phyloP scores from a whole-genome alignment of 345 rosid genomes.

The Gossypium bickii region DNA sequence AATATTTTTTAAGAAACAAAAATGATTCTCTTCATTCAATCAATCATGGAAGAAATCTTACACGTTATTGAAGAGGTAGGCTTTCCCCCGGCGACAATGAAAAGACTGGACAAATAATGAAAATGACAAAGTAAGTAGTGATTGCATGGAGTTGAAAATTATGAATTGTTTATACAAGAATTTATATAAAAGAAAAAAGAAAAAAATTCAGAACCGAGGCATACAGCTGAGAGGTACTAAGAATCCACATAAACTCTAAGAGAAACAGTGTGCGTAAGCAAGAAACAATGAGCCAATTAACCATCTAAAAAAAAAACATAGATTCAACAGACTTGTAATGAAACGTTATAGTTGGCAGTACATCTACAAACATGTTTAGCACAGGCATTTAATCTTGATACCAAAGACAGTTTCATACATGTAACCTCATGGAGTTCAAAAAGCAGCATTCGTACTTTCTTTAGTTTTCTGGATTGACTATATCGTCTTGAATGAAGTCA shows the following conservation, averaged over 20 bases:
- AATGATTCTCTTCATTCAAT: neutral
- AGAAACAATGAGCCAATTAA: neutral
- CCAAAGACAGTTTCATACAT: neutral
- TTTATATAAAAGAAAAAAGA: neutral
- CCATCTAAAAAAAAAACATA: neutral
- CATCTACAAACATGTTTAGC: neutral
- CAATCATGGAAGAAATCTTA: constrained; percentile 30
- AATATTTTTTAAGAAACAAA: neutral
- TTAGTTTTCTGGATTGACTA: neutral
- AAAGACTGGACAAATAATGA: constrained; percentile 44
- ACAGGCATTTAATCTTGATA: neutral
- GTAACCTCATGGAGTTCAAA: neutral
- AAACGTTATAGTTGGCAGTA: neutral
- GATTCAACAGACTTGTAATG: neutral
- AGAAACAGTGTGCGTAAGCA: neutral
- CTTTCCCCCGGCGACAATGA: constrained; percentile 71
- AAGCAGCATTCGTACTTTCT: neutral
- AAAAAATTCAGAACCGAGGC: neutral
- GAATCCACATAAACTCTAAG: neutral
- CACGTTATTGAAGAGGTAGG: constrained; percentile 76
- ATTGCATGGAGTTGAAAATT: neutral
- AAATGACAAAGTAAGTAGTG: neutral
- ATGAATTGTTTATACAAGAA: neutral
- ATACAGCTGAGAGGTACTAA: neutral
- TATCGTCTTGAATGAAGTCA: neutral